Evolutionary conservation across 164 flowering plant species (phyloP), one percentile per base, ranked within the genome.

Genomic region (Protea cynaroides): DNA sequence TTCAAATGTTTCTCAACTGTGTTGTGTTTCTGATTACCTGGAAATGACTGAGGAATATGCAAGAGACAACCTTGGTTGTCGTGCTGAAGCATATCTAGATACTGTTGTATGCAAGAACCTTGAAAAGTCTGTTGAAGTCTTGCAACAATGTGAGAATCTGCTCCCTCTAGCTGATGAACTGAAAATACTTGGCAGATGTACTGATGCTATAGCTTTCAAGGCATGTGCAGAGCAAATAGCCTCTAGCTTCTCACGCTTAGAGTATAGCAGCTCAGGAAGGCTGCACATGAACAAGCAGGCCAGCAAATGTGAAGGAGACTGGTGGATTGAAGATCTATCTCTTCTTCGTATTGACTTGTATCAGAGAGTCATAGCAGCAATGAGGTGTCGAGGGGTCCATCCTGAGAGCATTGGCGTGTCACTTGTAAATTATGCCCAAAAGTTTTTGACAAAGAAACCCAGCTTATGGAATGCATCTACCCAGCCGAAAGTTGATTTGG

Each of bases 291-390:
- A 78, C 79, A 76, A 78, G 69, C 90, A 80, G 46, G 74, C 82
- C 24, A 29, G 34, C 34, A 90, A 87, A 67, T 75, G 83, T 66
- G 90, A 79, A 21, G 84, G 81, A 11, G 97, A 89, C 65, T 90
- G 96, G 97, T 92, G 96, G 96, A 83, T 88, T 22, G 92, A 90
- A 66, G 97, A 90, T 75, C 76, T 90, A 25, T 86, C 94, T 19
- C 86, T 72, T 71, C 88, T 93, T 56, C 78, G 92, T n/a, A 56
- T 93, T 25, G 94, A 88, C 56, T 70, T 93, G 67, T 90, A 86
- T 72, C 82, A 85, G 34, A 75, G 81, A 68, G 89, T 90, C 68
- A 81, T 93, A 36, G 67, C 87, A 18, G 92, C 97, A 17, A 86
- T 93, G 92, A 87, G 82, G 65, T 86, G 86, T 67, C 81, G 97